Percentiles rank a stretch among this genome's conserved stretches.
phyloP scores from a whole-genome alignment of 176 grass and related monocot genomes.

The barley (Hordeum vulgare) region MorexV3_pseudomolecules_assembly NC_058520.1:617942010-617942509 shows the following conservation, averaged over 20 bases:
- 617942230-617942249: constrained; percentile 16
- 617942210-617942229: neutral
- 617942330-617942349: constrained; percentile 63
- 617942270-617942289: constrained; percentile 60
- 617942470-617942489: constrained; percentile 57
- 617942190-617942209: neutral
- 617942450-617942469: constrained; percentile 76
- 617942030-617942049: neutral
- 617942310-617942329: constrained; percentile 66
- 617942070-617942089: too few relatives aligned
- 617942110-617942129: neutral
- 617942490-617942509: constrained; percentile 69
- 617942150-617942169: too few relatives aligned
- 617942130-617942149: constrained; percentile 5
- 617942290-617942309: constrained; percentile 58
- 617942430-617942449: constrained; percentile 92
- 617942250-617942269: constrained; percentile 60
- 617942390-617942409: constrained; percentile 51
- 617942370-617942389: constrained; percentile 49
- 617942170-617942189: constrained; percentile 11
- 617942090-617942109: neutral
- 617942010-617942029: neutral
- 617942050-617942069: neutral
- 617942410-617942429: constrained; percentile 72
- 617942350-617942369: constrained; percentile 64